Conservation (phyloP, 202 grass and related monocot species). For the Setaria viridis region DNA sequence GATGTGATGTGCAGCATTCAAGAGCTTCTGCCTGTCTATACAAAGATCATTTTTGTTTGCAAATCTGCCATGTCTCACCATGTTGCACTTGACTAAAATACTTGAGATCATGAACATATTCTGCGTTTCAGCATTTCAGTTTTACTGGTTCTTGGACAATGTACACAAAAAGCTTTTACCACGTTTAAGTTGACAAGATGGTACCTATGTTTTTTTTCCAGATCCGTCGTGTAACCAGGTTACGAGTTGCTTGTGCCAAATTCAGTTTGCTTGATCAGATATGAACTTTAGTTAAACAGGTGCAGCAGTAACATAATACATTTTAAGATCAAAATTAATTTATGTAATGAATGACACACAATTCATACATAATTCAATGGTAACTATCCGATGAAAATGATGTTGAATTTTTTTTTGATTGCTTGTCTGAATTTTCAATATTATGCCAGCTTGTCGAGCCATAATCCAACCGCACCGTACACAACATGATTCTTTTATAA, state of each 20-base stretch:
- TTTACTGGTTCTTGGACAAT: conserved; percentile 1
- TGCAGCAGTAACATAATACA: not conserved
- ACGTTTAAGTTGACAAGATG: not conserved
- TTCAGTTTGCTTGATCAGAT: not conserved
- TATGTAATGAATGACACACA: not conserved
- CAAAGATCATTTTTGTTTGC: conserved; percentile 22
- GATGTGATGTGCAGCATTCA: conserved; percentile 25
- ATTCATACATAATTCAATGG: not conserved
- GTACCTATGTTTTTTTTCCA: not conserved
- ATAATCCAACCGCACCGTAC: conserved; percentile 9
- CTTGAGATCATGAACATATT: not conserved
- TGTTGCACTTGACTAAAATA: conserved; percentile 4
- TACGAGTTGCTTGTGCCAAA: not conserved
- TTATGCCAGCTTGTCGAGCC: not conserved
- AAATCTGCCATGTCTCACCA: not conserved
- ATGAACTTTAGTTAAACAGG: not conserved
- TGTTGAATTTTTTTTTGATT: not conserved
- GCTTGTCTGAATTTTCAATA: not conserved
- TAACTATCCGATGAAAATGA: not conserved
- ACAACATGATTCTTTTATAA: not conserved
- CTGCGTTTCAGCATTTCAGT: not conserved
- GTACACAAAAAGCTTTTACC: not conserved
- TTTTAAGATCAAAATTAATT: not conserved
- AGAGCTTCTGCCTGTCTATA: conserved; percentile 29
- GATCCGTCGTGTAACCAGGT: not conserved